Conservation (phyloP, 208 protist species). For the Crithidia fasciculata region DNA sequence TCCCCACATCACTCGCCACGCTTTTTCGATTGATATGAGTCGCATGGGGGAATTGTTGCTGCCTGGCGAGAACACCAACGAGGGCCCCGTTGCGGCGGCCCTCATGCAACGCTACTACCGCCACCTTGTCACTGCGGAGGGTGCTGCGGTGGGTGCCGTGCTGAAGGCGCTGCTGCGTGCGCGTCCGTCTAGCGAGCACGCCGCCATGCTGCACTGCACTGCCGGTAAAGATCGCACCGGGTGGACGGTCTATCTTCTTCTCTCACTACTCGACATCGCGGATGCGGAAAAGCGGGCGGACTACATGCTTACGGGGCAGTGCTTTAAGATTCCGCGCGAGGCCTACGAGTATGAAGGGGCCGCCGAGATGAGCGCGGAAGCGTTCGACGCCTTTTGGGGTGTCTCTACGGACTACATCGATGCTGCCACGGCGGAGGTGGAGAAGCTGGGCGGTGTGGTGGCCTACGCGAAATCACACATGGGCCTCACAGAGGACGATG, state of each 20-base stretch:
- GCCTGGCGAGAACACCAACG: conserved; percentile 25
- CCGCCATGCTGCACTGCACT: conserved; percentile 45
- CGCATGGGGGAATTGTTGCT: conserved; percentile 15
- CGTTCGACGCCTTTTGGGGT: neutral
- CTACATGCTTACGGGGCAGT: conserved; percentile 36
- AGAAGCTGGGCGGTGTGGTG: neutral
- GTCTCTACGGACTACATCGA: neutral
- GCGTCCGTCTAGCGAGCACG: conserved; percentile 16
- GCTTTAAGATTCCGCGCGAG: conserved; percentile 16
- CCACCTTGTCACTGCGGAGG: conserved; percentile 9
- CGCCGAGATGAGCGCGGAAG: neutral
- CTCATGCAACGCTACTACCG: conserved; percentile 28
- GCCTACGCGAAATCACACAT: neutral
- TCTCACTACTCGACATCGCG: conserved; percentile 30
- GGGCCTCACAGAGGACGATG: neutral
- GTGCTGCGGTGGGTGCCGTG: conserved; percentile 16
- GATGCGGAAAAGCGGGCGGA: conserved; percentile 30
- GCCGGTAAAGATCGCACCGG: conserved; percentile 52
- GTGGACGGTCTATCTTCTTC: conserved; percentile 24
- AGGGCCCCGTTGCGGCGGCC: conserved; percentile 10
- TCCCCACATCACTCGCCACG: conserved; percentile 15
- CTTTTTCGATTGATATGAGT: conserved; percentile 19
- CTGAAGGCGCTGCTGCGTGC: conserved; percentile 26
- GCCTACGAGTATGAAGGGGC: conserved; percentile 13
- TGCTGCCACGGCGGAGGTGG: neutral